phyloP scores from a whole-genome alignment of 495 filamentous ascomycete species.

The Penicillium lividum region DNA sequence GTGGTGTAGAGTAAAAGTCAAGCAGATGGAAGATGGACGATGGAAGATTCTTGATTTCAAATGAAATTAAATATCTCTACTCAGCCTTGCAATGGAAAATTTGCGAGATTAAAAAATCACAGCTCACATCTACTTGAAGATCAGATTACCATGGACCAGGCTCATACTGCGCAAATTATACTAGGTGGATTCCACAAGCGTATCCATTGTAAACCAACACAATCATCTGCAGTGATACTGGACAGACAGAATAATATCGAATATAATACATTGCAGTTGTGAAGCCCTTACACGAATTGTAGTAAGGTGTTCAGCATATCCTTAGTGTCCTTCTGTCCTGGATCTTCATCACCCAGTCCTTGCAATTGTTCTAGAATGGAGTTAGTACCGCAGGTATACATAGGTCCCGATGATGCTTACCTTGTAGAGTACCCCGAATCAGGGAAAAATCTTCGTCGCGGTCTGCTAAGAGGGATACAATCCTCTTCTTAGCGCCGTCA shows the following conservation, averaged over 20 bases:
- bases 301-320: constrained; percentile 73
- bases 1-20: background rate
- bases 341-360: constrained; percentile 57
- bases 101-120: no score
- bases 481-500: constrained; percentile 68
- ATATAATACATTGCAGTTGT: constrained; percentile 3
- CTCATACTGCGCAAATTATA: no score
- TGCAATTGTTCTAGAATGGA: constrained; percentile 57
- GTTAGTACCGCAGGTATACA: constrained; percentile 20
- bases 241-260: background rate
- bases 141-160: no score
- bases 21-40: no score
- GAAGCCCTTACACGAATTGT: constrained; percentile 49
- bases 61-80: no score
- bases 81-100: no score
- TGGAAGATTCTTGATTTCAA: no score
- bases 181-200: no score
- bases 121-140: no score
- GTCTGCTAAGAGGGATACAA: constrained; percentile 64
- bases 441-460: constrained; percentile 63
- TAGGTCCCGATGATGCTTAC: constrained; percentile 37
- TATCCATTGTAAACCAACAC: no score
- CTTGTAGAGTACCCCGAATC: constrained; percentile 68
- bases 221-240: background rate
- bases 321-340: constrained; percentile 58